These are phyloP conservation scores for Candida mesenterica DNA, from an alignment of 1,139 yeast species.

Conservation along the genomic window DNA sequence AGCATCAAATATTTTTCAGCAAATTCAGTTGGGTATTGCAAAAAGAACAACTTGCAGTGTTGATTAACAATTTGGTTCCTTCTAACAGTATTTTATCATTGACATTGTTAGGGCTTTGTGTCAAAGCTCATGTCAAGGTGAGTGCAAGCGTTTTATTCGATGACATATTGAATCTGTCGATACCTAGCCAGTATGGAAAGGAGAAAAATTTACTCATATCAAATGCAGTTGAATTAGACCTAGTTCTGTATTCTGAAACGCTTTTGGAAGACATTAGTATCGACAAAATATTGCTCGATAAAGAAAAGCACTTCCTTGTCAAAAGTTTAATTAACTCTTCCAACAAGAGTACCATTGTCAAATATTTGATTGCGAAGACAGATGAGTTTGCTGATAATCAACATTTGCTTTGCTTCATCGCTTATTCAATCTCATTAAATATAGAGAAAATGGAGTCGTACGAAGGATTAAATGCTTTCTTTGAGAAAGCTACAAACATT, in stretches of 20 bases:
- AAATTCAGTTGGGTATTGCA: slow-evolving; percentile 27
- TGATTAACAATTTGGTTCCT: slow-evolving; percentile 2
- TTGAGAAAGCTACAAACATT: slow-evolving; percentile 9
- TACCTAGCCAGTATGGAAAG: slow-evolving; percentile 4
- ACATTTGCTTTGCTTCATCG: slow-evolving; percentile 22
- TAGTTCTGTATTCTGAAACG: neutral
- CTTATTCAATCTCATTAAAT: slow-evolving; percentile 18
- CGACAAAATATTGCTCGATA: slow-evolving; percentile 15
- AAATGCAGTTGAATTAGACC: slow-evolving; percentile 15
- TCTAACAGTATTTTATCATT: slow-evolving; percentile 4
- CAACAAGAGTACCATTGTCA: slow-evolving; percentile 12
- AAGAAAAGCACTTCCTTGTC: slow-evolving; percentile 22
- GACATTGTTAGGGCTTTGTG: slow-evolving; percentile 4
- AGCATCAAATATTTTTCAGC: slow-evolving; percentile 15
- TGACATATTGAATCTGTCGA: slow-evolving; percentile 2
- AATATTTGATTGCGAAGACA: slow-evolving; percentile 16
- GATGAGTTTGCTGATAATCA: slow-evolving; percentile 17
- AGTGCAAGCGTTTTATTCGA: slow-evolving; percentile 4
- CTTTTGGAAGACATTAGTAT: slow-evolving; percentile 14
- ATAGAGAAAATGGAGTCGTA: slow-evolving; percentile 1
- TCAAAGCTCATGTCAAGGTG: slow-evolving; percentile 3
- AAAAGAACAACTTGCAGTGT: slow-evolving; percentile 15
- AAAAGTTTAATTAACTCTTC: slow-evolving; percentile 19
- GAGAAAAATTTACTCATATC: slow-evolving; percentile 10
- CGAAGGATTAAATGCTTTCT: slow-evolving; percentile 10